phyloP scores from a whole-genome alignment of 495 filamentous ascomycete genomes.

The Penicillium ucsense region DNA sequence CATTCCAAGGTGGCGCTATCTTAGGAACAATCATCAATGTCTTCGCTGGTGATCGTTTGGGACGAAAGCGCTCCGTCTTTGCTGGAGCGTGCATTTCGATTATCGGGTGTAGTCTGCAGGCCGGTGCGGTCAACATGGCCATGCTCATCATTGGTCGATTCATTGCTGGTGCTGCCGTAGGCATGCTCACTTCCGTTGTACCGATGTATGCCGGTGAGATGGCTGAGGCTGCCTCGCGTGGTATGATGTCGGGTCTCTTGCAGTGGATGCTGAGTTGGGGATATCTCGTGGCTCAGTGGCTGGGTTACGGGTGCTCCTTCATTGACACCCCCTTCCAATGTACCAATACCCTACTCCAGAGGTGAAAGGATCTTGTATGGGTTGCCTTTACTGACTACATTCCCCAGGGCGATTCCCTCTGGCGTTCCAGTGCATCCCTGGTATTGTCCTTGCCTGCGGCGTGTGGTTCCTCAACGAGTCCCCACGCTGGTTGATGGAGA shows the following conservation, averaged over 20 bases:
- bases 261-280: slow-evolving; percentile 37
- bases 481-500: slow-evolving; percentile 50
- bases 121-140: slow-evolving; percentile 32
- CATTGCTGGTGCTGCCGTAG: slow-evolving; percentile 36
- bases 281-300: slow-evolving; percentile 35
- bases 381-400: neutral
- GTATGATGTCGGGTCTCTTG: slow-evolving; percentile 14
- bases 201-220: slow-evolving; percentile 30
- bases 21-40: slow-evolving; percentile 36
- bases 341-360: slow-evolving; percentile 1
- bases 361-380: neutral
- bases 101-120: slow-evolving; percentile 36
- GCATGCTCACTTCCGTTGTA: slow-evolving; percentile 35
- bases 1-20: slow-evolving; percentile 36
- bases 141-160: slow-evolving; percentile 42
- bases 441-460: slow-evolving; percentile 31
- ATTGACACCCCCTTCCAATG: slow-evolving; percentile 35
- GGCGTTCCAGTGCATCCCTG: slow-evolving; percentile 41
- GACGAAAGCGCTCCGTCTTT: slow-evolving; percentile 32
- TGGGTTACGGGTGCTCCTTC: slow-evolving; percentile 40
- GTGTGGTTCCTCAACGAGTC: slow-evolving; percentile 52
- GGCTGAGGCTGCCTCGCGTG: slow-evolving; percentile 14
- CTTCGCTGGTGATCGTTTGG: slow-evolving; percentile 30
- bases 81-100: slow-evolving; percentile 33
- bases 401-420: slow-evolving; percentile 38